Conservation (phyloP, 75 land plant species). For the Cunninghamia lanceolata region DNA sequence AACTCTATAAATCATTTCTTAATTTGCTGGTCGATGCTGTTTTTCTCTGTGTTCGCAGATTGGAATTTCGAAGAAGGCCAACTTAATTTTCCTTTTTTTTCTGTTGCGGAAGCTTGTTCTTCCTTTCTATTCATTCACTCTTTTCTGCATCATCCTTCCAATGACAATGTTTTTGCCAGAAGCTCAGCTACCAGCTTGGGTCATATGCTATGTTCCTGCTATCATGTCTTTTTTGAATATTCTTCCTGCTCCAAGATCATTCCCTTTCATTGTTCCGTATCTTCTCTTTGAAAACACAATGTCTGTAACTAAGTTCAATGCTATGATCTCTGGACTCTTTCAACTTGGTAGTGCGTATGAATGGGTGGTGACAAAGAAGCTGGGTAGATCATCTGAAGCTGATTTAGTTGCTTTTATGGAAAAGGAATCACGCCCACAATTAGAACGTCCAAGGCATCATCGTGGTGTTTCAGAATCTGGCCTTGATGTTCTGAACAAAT, state of each 20-base stretch:
- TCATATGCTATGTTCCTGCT: constrained; percentile 69
- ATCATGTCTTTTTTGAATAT: constrained; percentile 64
- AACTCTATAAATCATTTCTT: not conserved
- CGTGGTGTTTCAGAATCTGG: constrained; percentile 38
- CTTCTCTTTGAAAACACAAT: constrained; percentile 77
- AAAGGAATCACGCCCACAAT: constrained; percentile 13
- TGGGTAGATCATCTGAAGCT: constrained; percentile 58
- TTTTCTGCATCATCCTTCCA: constrained; percentile 75
- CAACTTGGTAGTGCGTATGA: constrained; percentile 66
- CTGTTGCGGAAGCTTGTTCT: constrained; percentile 68
- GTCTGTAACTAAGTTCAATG: constrained; percentile 77
- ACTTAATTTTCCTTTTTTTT: constrained; percentile 63
- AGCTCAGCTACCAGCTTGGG: constrained; percentile 69
- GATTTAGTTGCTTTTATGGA: constrained; percentile 41
- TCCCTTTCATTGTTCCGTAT: constrained; percentile 68
- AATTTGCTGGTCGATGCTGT: not conserved
- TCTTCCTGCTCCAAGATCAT: constrained; percentile 60
- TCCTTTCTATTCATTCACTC: constrained; percentile 73
- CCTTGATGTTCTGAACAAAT: constrained; percentile 28
- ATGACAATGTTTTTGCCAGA: constrained; percentile 80
- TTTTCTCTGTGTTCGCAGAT: constrained; percentile 34
- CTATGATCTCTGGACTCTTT: constrained; percentile 75
- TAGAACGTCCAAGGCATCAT: constrained; percentile 5
- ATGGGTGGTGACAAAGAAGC: constrained; percentile 78
- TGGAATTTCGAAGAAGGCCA: constrained; percentile 46